Evolutionary conservation across 2,329 filamentous ascomycete genomes (phyloP), one percentile per base, ranked within the genome.

Genomic region (Fusarium anguioides): DNA sequence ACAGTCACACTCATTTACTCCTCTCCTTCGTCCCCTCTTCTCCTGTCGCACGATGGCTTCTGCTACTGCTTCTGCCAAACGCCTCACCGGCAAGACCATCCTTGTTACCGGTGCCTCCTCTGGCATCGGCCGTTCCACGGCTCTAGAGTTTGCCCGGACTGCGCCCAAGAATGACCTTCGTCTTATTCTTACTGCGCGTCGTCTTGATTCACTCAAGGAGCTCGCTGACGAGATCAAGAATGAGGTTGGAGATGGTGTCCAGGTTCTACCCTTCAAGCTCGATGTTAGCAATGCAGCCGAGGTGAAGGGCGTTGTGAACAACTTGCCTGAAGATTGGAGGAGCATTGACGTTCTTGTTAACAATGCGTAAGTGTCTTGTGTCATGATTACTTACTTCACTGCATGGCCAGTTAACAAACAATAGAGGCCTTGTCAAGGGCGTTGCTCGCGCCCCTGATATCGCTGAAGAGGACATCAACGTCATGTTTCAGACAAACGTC

Each of bases 401-500:
- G n/a, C 1, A 29, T 8, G 36, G 17, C n/a, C 31, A 36, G 41
- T 68, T 72, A 36, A 73, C 26, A 23, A 15, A 10, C 5, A 15
- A 51, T 68, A 96, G 93, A 45, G 95, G 95, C 39, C 86, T 97
- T 20, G 95, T 97, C 63, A 95, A 92, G 79, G 94, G 94, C 67
- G 87, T 97, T 14, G 95, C 92, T 47, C 89, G 91, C 76, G 93
- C 94, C 2, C 94, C 94, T 18, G 87, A 92, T 37, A 97, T 99
- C 76, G 85, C 84, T 17, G 85, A 92, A 73, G 89, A 90, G 59
- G 95, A 99, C 80, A 91, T 97, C 72, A 85, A 91, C 72, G 75
- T 89, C 77, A 97, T 98, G 94, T 93, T 97, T 76, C 81, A 87
- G 44, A 98, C 96, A 59, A 99, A 99, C 77, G 94, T 98, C 50